Percentiles rank a stretch among this genome's conserved stretches.
Evolutionary conservation across 2,329 filamentous ascomycete species (phyloP).

Genomic region (Emericellopsis cladophorae): DNA sequence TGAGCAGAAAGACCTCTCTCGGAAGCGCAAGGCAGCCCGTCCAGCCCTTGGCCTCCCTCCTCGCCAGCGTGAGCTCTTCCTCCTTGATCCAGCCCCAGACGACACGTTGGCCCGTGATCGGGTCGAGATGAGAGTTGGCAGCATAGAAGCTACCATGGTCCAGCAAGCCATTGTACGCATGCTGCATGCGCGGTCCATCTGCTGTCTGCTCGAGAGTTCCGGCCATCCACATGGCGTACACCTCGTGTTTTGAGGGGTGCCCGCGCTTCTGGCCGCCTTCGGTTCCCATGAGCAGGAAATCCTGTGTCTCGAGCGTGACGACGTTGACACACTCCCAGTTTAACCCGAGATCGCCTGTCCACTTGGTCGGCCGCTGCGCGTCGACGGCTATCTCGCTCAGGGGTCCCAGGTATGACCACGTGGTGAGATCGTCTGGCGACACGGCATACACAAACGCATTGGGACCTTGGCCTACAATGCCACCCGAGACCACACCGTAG

Average conservation of each 20-base stretch:
- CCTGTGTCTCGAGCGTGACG: slow-evolving; percentile 17
- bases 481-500: slow-evolving; percentile 35
- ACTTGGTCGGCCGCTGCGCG: slow-evolving; percentile 21
- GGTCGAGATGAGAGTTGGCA: slow-evolving; percentile 33
- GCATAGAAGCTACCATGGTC: slow-evolving; percentile 36
- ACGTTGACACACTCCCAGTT: slow-evolving; percentile 40
- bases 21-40: slow-evolving; percentile 34
- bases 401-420: slow-evolving; percentile 31
- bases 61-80: slow-evolving; percentile 29
- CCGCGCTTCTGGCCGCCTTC: slow-evolving; percentile 21
- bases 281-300: slow-evolving; percentile 31
- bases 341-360: slow-evolving; percentile 34
- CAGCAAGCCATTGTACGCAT: slow-evolving; percentile 28
- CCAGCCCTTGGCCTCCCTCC: slow-evolving; percentile 32
- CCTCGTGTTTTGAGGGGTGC: slow-evolving; percentile 3
- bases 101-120: slow-evolving; percentile 22
- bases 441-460: slow-evolving; percentile 33
- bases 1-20: slow-evolving; percentile 25
- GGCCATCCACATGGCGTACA: slow-evolving; percentile 27
- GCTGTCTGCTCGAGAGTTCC: slow-evolving; percentile 12
- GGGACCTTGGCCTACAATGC: slow-evolving; percentile 24
- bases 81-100: slow-evolving; percentile 38
- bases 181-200: slow-evolving; percentile 12
- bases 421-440: slow-evolving; percentile 20
- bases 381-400: slow-evolving; percentile 26